Conservation (phyloP, 2,329 filamentous ascomycete genomes). For the Xylogone sp. region DNA sequence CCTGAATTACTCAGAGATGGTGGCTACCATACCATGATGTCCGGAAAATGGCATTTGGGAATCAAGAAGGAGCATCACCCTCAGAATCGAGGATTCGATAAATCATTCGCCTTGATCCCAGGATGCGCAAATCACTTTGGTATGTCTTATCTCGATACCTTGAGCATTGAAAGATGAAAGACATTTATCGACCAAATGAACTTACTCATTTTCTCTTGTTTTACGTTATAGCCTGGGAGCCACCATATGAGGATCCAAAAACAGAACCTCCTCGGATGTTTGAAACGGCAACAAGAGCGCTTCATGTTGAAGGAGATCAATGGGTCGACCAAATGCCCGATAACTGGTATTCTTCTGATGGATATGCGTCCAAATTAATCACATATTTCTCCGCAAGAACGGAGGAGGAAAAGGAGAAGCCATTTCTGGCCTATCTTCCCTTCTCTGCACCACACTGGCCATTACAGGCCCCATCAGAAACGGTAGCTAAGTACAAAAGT, state of each 20-base stretch:
- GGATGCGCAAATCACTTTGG: conserved; percentile 44
- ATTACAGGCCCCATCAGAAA: conserved; percentile 38
- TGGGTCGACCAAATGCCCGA: conserved; percentile 23
- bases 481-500: conserved; percentile 37
- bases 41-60: conserved; percentile 56
- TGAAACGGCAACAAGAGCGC: conserved; percentile 33
- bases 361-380: conserved; percentile 11
- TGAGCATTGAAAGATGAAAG: no score
- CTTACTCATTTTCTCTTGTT: no score
- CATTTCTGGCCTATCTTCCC: conserved; percentile 47
- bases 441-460: conserved; percentile 52
- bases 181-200: no score
- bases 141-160: not conserved
- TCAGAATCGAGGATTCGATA: conserved; percentile 51
- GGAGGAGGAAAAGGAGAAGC: conserved; percentile 13
- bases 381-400: conserved; percentile 9
- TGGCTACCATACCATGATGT: conserved; percentile 51
- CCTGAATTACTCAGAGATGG: conserved; percentile 47
- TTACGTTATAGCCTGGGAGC: not conserved
- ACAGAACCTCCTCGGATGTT: conserved; percentile 26
- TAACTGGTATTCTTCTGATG: conserved; percentile 12
- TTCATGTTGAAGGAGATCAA: conserved; percentile 15
- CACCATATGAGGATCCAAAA: conserved; percentile 23
- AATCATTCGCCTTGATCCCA: conserved; percentile 49
- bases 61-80: conserved; percentile 36